These are phyloP conservation scores for Acanthamoeba lenticulata DNA, from an alignment of 208 protist genomes.

Conservation along the genomic window DNA sequence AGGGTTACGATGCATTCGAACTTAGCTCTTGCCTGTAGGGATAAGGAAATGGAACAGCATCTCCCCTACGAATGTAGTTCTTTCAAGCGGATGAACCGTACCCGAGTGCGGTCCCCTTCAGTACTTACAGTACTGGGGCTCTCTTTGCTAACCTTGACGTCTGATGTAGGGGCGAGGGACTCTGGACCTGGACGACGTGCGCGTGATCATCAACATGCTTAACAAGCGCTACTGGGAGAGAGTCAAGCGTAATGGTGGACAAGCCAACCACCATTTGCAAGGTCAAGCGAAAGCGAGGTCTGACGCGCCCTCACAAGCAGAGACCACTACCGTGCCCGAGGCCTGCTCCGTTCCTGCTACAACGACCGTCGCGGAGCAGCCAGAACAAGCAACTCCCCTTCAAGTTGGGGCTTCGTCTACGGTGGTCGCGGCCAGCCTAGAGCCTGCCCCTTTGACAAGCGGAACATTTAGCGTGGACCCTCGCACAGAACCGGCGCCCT, in stretches of 20 bases:
- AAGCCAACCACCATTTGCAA: not conserved
- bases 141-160: not conserved
- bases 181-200: conserved; percentile 42
- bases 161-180: not conserved
- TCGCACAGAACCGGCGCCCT: too few species aligned
- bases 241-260: not conserved
- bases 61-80: conserved; percentile 37
- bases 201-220: conserved; percentile 63
- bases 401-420: too few species aligned
- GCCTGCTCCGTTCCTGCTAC: too few species aligned
- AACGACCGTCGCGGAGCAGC: too few species aligned
- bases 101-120: not conserved
- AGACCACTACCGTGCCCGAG: too few species aligned
- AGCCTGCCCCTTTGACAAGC: too few species aligned
- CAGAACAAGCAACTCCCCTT: too few species aligned
- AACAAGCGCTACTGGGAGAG: conserved; percentile 27
- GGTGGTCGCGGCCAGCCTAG: too few species aligned
- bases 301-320: not conserved
- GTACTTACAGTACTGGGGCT: not conserved
- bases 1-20: not conserved
- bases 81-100: conserved; percentile 41
- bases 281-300: not conserved
- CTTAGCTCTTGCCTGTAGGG: not conserved
- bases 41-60: conserved; percentile 37
- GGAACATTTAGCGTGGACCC: too few species aligned